Evolutionary conservation across 768 basidiomycete species (phyloP).

Genomic region (Astraeus odoratus): DNA sequence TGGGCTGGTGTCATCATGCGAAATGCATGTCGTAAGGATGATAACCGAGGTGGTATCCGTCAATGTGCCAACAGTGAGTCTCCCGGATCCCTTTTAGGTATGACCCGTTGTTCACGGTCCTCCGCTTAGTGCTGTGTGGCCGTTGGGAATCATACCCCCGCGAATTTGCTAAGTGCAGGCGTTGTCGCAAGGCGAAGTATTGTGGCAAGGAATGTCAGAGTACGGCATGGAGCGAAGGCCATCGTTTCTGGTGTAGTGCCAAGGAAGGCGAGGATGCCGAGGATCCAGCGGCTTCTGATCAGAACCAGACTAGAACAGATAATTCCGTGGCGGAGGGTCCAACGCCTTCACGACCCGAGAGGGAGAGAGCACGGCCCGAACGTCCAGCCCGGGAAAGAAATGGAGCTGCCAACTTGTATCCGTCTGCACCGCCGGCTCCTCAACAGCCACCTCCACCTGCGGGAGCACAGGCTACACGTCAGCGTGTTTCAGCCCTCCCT

Average conservation of each 20-base stretch:
- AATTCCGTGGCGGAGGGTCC: conserved; percentile 9
- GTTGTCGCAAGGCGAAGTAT: conserved; percentile 97
- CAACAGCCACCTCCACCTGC: conserved; percentile 10
- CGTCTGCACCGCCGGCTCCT: conserved; percentile 4
- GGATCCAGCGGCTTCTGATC: conserved; percentile 23
- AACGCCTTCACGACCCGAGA: conserved; percentile 22
- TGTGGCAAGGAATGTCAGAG: conserved; percentile 97
- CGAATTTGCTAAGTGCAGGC: conserved; percentile 93
- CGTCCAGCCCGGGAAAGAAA: conserved; percentile 6
- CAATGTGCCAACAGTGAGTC: conserved; percentile 94
- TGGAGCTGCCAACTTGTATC: conserved; percentile 5
- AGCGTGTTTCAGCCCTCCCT: conserved; percentile 24
- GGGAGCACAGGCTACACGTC: conserved; percentile 19
- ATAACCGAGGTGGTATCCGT: conserved; percentile 83
- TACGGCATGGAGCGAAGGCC: conserved; percentile 93
- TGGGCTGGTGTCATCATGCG: conserved; percentile 99
- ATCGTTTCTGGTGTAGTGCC: conserved; percentile 89
- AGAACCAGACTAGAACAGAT: conserved; percentile 8
- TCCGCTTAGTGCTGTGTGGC: conserved; percentile 79
- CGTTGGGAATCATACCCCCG: conserved; percentile 89
- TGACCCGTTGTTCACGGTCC: conserved; percentile 1
- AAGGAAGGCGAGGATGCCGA: conserved; percentile 44
- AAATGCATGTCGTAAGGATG: conserved; percentile 97
- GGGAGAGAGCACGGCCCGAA: no score
- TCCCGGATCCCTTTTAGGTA: not conserved